These are phyloP conservation scores for Mortierella sp. DNA, from an alignment of 371 early-diverging fungal species.

Conservation along the genomic window DNA sequence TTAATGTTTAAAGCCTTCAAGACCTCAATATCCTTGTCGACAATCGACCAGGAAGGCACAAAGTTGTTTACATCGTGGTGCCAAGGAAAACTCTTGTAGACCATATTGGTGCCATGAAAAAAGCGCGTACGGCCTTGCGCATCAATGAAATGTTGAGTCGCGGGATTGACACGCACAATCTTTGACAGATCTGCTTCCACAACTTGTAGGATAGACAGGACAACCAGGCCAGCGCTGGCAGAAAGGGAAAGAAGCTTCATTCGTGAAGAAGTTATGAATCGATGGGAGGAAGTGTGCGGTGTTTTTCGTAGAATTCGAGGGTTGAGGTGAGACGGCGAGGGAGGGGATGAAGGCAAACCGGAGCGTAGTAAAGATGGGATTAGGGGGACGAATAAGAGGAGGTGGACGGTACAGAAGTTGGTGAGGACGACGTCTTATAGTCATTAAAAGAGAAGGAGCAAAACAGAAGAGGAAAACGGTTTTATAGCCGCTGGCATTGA, in stretches of 20 bases:
- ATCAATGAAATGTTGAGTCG: constrained; percentile 54
- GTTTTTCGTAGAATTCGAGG: no score
- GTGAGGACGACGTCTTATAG: no score
- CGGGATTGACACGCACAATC: constrained; percentile 54
- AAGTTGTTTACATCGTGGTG: constrained; percentile 48
- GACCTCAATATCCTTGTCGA: constrained; percentile 60
- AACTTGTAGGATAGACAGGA: constrained; percentile 3
- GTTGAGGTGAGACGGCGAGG: neutral
- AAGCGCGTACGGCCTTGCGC: constrained; percentile 54
- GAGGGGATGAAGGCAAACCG: neutral
- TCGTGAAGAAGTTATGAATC: no score
- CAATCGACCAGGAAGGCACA: constrained; percentile 59
- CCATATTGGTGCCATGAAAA: constrained; percentile 61
- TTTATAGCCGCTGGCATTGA: no score
- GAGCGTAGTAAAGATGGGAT: no score
- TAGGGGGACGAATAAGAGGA: no score
- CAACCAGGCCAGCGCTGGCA: constrained; percentile 20
- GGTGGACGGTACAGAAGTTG: no score
- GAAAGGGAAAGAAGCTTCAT: constrained; percentile 41
- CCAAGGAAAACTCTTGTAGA: constrained; percentile 59
- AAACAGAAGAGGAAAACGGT: constrained; percentile 1
- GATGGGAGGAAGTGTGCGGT: no score
- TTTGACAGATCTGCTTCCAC: constrained; percentile 48
- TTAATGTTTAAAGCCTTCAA: constrained; percentile 60
- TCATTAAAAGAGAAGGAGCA: no score